Percentiles rank a stretch among this genome's conserved stretches.
phyloP scores from a whole-genome alignment of 768 basidiomycete species.

The Calocybe gangraenosa region DNA sequence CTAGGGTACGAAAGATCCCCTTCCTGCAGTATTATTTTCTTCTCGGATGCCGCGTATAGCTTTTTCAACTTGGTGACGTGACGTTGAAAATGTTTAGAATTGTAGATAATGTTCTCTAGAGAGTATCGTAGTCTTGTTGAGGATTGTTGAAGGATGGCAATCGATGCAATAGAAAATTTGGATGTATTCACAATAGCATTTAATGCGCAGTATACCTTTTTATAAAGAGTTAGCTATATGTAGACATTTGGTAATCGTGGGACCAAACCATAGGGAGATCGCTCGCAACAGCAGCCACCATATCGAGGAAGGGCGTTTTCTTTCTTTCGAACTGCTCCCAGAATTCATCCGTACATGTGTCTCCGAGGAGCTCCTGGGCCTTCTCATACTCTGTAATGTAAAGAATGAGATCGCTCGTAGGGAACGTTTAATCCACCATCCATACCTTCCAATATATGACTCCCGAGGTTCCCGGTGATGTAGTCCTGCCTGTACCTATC shows the following conservation, averaged over 20 bases:
- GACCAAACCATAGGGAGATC: constrained; percentile 29
- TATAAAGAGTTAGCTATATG: background rate
- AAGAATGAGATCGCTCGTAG: background rate
- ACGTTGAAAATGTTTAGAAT: constrained; percentile 17
- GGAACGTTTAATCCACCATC: background rate
- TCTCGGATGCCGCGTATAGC: constrained; percentile 24
- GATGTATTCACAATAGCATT: constrained; percentile 27
- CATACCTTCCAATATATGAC: constrained; percentile 28
- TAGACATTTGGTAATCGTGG: background rate
- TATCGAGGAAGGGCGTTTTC: constrained; percentile 11
- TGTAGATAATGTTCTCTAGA: constrained; percentile 16
- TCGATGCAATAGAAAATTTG: constrained; percentile 32
- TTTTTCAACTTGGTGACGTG: constrained; percentile 25
- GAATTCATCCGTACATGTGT: constrained; percentile 19
- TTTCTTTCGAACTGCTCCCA: constrained; percentile 13
- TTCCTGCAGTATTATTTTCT: constrained; percentile 21
- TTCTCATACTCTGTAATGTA: constrained; percentile 25
- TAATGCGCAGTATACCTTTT: constrained; percentile 33
- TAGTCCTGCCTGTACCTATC: constrained; percentile 31
- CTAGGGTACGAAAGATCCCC: constrained; percentile 24
- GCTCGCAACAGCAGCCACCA: constrained; percentile 17
- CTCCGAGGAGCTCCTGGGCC: constrained; percentile 19
- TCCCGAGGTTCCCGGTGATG: constrained; percentile 29
- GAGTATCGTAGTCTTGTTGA: constrained; percentile 25
- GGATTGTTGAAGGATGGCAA: constrained; percentile 37